A percentile compares a stretch with the other conserved stretches of the same genome.
Conservation (phyloP, 2,329 filamentous ascomycete species). For the Phialophora verrucosa region DNA sequence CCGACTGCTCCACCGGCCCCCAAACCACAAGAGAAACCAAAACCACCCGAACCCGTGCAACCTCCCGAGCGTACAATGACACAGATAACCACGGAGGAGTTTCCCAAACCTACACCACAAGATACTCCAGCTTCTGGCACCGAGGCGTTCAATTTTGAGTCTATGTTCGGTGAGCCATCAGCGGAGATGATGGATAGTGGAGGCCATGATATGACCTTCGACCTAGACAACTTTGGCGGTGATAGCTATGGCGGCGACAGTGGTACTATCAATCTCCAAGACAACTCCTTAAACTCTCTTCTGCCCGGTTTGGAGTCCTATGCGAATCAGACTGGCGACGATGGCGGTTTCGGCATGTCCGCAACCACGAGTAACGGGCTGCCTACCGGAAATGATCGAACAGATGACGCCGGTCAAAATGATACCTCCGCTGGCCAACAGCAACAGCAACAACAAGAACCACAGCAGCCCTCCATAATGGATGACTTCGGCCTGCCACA, state of each 20-base stretch:
- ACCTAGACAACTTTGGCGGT: slow-evolving; percentile 46
- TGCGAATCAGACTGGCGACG: slow-evolving; percentile 40
- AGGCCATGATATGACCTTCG: slow-evolving; percentile 46
- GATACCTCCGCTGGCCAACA: slow-evolving; percentile 6
- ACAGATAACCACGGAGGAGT: slow-evolving; percentile 30
- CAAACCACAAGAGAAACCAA: slow-evolving; percentile 29
- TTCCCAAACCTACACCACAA: slow-evolving; percentile 40
- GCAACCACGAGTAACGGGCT: slow-evolving; percentile 42
- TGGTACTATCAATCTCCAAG: slow-evolving; percentile 44
- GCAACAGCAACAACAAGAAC: slow-evolving; percentile 7
- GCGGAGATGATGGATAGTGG: slow-evolving; percentile 31
- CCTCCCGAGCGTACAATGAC: slow-evolving; percentile 38
- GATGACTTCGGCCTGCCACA: slow-evolving; percentile 36
- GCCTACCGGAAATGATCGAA: background rate
- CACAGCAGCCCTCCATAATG: background rate
- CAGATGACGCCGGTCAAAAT: background rate
- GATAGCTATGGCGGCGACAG: slow-evolving; percentile 45
- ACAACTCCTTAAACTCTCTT: slow-evolving; percentile 40
- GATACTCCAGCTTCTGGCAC: slow-evolving; percentile 38
- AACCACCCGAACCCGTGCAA: slow-evolving; percentile 24
- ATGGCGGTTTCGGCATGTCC: slow-evolving; percentile 38
- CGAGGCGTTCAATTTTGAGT: slow-evolving; percentile 51
- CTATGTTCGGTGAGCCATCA: slow-evolving; percentile 46
- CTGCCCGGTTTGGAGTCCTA: slow-evolving; percentile 45
- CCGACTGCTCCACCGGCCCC: slow-evolving; percentile 14